Evolutionary conservation across 441 rosid species (phyloP).

Genomic region (Pelargonium fulgidum): DNA sequence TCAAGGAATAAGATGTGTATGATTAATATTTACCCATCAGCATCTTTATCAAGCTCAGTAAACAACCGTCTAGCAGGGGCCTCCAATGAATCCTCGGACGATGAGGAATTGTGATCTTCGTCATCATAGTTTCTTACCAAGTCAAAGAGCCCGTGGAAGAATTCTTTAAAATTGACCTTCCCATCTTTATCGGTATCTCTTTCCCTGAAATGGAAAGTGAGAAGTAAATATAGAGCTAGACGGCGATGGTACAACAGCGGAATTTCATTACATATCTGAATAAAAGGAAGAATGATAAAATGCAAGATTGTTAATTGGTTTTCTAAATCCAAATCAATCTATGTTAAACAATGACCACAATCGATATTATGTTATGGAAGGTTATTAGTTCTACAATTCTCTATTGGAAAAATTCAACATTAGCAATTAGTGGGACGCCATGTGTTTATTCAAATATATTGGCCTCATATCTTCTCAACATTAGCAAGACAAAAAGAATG

Average conservation of each 20-base stretch:
- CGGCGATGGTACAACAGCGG: background rate
- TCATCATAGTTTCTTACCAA: slow-evolving; percentile 81
- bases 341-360: background rate
- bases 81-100: slow-evolving; percentile 52
- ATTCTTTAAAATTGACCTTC: slow-evolving; percentile 69
- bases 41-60: slow-evolving; percentile 79
- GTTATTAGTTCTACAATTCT: background rate
- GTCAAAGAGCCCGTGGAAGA: slow-evolving; percentile 88
- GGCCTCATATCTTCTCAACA: background rate
- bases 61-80: slow-evolving; percentile 68
- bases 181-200: slow-evolving; percentile 93
- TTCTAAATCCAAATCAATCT: no score
- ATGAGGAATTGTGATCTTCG: slow-evolving; percentile 52
- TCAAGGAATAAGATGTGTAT: background rate
- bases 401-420: background rate
- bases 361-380: background rate
- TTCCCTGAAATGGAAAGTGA: slow-evolving; percentile 47
- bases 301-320: no score
- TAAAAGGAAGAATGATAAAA: no score
- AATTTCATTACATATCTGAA: no score
- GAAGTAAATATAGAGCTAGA: slow-evolving; percentile 6
- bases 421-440: background rate
- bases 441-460: background rate
- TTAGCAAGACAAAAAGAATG: background rate
- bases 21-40: slow-evolving; percentile 52